Conservation (phyloP, 202 grass and related monocot species). For the Digitaria exilis region DNA sequence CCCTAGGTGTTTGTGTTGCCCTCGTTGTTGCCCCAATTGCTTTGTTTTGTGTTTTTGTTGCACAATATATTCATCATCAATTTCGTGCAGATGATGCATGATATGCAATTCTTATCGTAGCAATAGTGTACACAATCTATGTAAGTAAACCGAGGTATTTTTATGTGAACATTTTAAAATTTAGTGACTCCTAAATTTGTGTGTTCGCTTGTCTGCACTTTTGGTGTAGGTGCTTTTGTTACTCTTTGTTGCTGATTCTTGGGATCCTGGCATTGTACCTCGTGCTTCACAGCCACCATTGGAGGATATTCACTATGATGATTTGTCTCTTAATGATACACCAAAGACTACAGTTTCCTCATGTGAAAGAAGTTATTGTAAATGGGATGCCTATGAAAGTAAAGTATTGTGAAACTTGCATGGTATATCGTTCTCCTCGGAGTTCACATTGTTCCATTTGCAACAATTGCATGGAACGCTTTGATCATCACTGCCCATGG, state of each 20-base stretch:
- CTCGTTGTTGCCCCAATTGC: slow-evolving; percentile 66
- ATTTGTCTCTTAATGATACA: slow-evolving; percentile 45
- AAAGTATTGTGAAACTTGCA: slow-evolving; percentile 87
- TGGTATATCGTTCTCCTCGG: slow-evolving; percentile 75
- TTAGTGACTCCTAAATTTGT: neutral
- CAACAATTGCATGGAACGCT: slow-evolving; percentile 51
- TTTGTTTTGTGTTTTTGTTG: slow-evolving; percentile 75
- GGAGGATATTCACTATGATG: slow-evolving; percentile 66
- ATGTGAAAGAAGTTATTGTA: slow-evolving; percentile 63
- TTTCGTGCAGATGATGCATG: slow-evolving; percentile 69
- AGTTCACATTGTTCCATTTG: slow-evolving; percentile 66
- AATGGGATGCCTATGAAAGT: slow-evolving; percentile 74
- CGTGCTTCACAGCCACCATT: slow-evolving; percentile 69
- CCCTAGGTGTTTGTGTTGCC: slow-evolving; percentile 54
- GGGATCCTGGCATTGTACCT: slow-evolving; percentile 75
- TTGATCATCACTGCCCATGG: slow-evolving; percentile 90
- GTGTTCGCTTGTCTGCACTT: slow-evolving; percentile 31
- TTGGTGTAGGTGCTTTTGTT: slow-evolving; percentile 60
- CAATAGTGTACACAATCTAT: slow-evolving; percentile 67
- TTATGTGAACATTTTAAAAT: slow-evolving; percentile 1
- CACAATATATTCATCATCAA: slow-evolving; percentile 58
- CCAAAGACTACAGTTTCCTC: slow-evolving; percentile 52
- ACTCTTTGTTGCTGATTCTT: slow-evolving; percentile 57
- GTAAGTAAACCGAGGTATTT: slow-evolving; percentile 46
- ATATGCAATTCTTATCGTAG: slow-evolving; percentile 59